Base-by-base conservation (phyloP, 192 early-diverging fungal species). In the Mortierella antarctica region DNA sequence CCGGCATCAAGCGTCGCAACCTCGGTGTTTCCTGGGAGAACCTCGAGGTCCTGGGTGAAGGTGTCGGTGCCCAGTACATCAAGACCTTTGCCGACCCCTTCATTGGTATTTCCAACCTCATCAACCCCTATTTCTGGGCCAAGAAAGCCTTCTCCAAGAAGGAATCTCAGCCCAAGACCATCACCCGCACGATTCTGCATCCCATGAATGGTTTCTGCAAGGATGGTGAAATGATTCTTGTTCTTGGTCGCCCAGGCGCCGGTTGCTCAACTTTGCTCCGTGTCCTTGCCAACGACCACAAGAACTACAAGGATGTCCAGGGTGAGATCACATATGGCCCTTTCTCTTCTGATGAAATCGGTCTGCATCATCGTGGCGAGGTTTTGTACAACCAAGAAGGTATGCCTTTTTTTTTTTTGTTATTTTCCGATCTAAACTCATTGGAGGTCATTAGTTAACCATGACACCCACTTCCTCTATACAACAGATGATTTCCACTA, bases 371-470 rank as follows among this genome's bases (percentile, higher is more conserved):
- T 65, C 89, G 91, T 65, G 92, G 91, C 62, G 91, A 94, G 65
- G 89, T 96, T 9, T 88, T 89, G 39, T 96, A 95, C 65, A 92
- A 91, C 75, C 87, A 91, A 74, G 95, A 96, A 85, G 77, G 76
- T 79, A 79, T 65, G 4, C 17, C 18, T n/a, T 51, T 66, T 39
- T 39, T 20, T 40, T 14, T 49, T n/a, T 51, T 66, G n/a, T 39
- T 20, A n/a, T 14, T 49, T 17, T 45, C 31, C 12, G 31, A 11
- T 21, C 17, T 46, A 17, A 42, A 14, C 18, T 20, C 15, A 9
- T 44, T 63, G 46, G 14, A 46, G 21, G 12, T 65, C 7, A n/a
- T 14, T 46, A 56, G 23, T 4, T 63, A 46, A 14, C 45, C 7
- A 49, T 42, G 10, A 56, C 39, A 14, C 47, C 5, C 39, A 53